These are phyloP conservation scores for Santalum album DNA, from an alignment of 164 flowering plant species.

Conservation along the genomic window DNA sequence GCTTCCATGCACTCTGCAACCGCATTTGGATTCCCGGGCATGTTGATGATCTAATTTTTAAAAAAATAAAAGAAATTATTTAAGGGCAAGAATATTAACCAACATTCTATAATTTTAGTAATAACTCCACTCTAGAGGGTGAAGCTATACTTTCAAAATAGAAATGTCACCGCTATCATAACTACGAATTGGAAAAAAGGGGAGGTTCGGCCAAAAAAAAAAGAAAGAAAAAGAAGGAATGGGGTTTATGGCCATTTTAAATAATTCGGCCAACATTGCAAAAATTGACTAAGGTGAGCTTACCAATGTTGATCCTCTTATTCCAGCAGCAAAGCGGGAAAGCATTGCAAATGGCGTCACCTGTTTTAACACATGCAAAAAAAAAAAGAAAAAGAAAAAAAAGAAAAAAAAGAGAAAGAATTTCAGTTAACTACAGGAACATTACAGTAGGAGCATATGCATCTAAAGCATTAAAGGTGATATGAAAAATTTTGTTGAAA, in stretches of 20 bases:
- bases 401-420: background rate
- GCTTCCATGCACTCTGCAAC: constrained; percentile 91
- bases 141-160: too few species aligned
- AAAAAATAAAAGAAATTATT: too few species aligned
- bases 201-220: too few species aligned
- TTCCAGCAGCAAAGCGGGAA: constrained; percentile 91
- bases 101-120: too few species aligned
- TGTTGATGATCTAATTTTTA: constrained; percentile 70
- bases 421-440: background rate
- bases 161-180: too few species aligned
- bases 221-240: too few species aligned
- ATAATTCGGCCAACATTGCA: background rate
- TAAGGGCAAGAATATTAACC: too few species aligned
- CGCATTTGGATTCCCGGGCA: constrained; percentile 99
- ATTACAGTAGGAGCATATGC: too few species aligned
- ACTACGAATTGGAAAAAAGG: too few species aligned
- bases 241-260: background rate
- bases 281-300: constrained; percentile 2
- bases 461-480: background rate
- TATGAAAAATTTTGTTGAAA: too few species aligned
- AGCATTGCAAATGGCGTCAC: constrained; percentile 97
- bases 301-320: constrained; percentile 91
- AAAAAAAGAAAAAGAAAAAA: background rate
- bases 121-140: too few species aligned
- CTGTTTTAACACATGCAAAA: constrained; percentile 40